A percentile compares a stretch with the other conserved stretches of the same genome.
These are phyloP conservation scores for Lecanicillium sp. DNA, from an alignment of 2,329 filamentous ascomycete genomes.

Conservation along the genomic window DNA sequence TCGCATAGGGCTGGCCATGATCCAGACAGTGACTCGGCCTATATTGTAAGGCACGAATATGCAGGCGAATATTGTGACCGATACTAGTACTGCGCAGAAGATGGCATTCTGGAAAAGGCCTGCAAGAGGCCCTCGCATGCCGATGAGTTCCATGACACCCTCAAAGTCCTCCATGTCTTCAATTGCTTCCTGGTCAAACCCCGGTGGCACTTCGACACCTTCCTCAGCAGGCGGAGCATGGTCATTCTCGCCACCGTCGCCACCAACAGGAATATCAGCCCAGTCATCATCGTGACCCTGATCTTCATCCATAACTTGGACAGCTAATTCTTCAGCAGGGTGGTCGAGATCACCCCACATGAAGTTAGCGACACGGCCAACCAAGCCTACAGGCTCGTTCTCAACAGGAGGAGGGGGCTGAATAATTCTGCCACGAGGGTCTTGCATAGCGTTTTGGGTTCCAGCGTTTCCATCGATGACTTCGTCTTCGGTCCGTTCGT, in stretches of 20 bases:
- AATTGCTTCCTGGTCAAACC: slow-evolving; percentile 65
- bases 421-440: slow-evolving; percentile 12
- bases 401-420: slow-evolving; percentile 4
- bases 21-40: slow-evolving; percentile 74
- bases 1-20: slow-evolving; percentile 71
- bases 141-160: slow-evolving; percentile 89
- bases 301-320: slow-evolving; percentile 25
- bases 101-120: slow-evolving; percentile 90
- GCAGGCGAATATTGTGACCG: slow-evolving; percentile 74
- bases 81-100: slow-evolving; percentile 86
- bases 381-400: slow-evolving; percentile 7
- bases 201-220: slow-evolving; percentile 32
- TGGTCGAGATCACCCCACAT: slow-evolving; percentile 51
- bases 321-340: slow-evolving; percentile 16
- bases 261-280: slow-evolving; percentile 11
- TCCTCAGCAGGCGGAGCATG: slow-evolving; percentile 15
- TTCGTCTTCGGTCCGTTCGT: too few species aligned
- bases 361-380: slow-evolving; percentile 41
- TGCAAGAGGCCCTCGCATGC: slow-evolving; percentile 87
- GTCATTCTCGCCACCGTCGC: slow-evolving; percentile 42
- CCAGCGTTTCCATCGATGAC: too few species aligned
- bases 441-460: slow-evolving; percentile 5
- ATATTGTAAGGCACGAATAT: slow-evolving; percentile 89
- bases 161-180: slow-evolving; percentile 92
- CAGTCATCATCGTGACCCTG: slow-evolving; percentile 43